Conservation (phyloP, 495 filamentous ascomycete genomes). For the Penicillium riverlandense region DNA sequence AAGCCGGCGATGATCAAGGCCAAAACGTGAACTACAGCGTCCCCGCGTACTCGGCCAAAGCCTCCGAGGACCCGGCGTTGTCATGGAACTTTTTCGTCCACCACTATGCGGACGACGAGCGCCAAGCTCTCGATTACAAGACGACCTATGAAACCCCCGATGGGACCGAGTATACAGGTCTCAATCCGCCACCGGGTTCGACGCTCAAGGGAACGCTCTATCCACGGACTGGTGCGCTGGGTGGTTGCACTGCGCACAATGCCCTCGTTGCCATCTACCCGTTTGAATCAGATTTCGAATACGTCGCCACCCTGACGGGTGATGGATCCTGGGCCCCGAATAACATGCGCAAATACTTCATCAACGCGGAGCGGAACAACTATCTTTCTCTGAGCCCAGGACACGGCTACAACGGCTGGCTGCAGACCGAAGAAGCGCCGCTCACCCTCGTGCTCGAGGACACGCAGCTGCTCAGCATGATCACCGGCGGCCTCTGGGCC, state of each 20-base stretch:
- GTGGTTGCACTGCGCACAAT: conserved; percentile 41
- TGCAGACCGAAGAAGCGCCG: conserved; percentile 41
- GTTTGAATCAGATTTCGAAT: conserved; percentile 39
- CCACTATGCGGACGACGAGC: conserved; percentile 33
- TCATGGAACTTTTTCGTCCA: conserved; percentile 43
- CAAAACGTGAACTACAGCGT: conserved; percentile 28
- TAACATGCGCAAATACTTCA: conserved; percentile 40
- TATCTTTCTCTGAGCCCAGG: conserved; percentile 38
- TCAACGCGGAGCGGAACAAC: conserved; percentile 43
- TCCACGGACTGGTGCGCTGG: conserved; percentile 40
- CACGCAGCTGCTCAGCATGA: conserved; percentile 41
- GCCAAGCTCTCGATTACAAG: conserved; percentile 38
- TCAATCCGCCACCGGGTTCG: conserved; percentile 31
- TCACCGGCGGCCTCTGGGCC: conserved; percentile 44
- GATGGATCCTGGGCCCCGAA: conserved; percentile 34
- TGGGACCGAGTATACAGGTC: conserved; percentile 29
- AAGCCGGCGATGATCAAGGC: conserved; percentile 57
- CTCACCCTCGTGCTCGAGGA: conserved; percentile 43
- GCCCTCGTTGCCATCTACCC: conserved; percentile 38
- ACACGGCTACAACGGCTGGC: conserved; percentile 56
- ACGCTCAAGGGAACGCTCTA: conserved; percentile 36
- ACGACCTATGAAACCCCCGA: conserved; percentile 34
- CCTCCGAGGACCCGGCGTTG: conserved; percentile 32
- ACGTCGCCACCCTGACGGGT: conserved; percentile 34
- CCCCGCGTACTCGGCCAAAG: conserved; percentile 27